Evolutionary conservation across 768 basidiomycete genomes (phyloP), one percentile per base, ranked within the genome.

Genomic region (Kwoniella heveanensis): DNA sequence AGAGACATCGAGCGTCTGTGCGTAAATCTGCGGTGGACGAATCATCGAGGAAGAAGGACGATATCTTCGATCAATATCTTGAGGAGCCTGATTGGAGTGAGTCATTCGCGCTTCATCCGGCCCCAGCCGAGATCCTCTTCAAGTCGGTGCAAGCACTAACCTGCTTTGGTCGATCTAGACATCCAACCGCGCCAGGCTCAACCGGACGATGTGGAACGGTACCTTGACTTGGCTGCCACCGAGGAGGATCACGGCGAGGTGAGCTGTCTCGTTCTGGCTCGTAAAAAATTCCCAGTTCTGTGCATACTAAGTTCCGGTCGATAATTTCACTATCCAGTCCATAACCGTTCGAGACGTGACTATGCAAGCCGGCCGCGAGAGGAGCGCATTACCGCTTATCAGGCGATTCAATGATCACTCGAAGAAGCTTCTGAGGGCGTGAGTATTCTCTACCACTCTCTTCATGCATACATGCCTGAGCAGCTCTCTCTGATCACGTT

Each of bases 371-470:
- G 96, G 96, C 17, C 85, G 88, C 72, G 90, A 96, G 78, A 85
- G 87, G 54, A 89, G 88, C 36, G 90, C 91, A 13, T 80, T 99
- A 24, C 96, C 96, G 0, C 84, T 98, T 51, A 98, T 99, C 68
- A 85, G 95, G 53, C 90, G 94, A 77, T 98, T 99, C 81, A 99
- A 98, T 73, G 92, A 97, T 74, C 96, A 99, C 79, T 96, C 92
- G 0, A 92, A 95, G 70, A 82, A 92, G 68, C 82, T 97, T 10
- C 82, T 98, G 15, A 88, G 64, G 66, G 55, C 39, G 77, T 72
- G 30, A 53, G 65, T 66, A 22, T 8, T 1, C 22, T 25, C 15
- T 8, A 26, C 44, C n/a, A n/a, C n/a, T n/a, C n/a, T n/a, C n/a
- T n/a, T n/a, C n/a, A n/a, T n/a, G n/a, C n/a, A n/a, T n/a, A n/a